Evolutionary conservation across 345 rosid species (phyloP).

Genomic region (Luvunga scandens): DNA sequence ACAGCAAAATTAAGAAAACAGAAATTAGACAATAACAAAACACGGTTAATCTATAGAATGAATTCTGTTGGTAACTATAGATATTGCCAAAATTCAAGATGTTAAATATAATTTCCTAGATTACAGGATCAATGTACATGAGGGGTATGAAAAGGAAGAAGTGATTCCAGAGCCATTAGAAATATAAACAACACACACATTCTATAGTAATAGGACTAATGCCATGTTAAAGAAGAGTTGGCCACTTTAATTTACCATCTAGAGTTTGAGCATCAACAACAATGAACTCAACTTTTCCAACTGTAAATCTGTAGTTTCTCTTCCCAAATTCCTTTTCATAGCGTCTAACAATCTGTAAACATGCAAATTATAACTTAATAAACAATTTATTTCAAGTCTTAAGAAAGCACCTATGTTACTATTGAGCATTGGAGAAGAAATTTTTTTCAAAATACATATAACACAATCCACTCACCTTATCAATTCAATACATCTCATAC

Average conservation of each 20-base stretch:
- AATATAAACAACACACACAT: neutral
- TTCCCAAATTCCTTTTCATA: conserved; percentile 60
- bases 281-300: conserved; percentile 71
- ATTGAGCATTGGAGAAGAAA: neutral
- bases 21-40: neutral
- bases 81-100: neutral
- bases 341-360: conserved; percentile 50
- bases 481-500: conserved; percentile 10
- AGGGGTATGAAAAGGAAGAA: neutral
- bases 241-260: conserved; percentile 55
- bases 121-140: neutral
- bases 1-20: neutral
- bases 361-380: conserved; percentile 9
- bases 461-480: neutral
- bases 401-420: neutral
- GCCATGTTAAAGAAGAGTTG: conserved; percentile 8
- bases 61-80: neutral
- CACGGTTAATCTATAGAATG: neutral
- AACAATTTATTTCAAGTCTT: neutral
- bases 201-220: neutral
- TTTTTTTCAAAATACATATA: neutral
- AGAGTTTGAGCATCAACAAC: conserved; percentile 77
- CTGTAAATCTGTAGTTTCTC: conserved; percentile 56
- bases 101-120: neutral
- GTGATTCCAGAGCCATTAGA: neutral